These are phyloP conservation scores for Zygosaccharomyces pseudorouxii DNA, from an alignment of 805 yeast species.

Conservation along the genomic window DNA sequence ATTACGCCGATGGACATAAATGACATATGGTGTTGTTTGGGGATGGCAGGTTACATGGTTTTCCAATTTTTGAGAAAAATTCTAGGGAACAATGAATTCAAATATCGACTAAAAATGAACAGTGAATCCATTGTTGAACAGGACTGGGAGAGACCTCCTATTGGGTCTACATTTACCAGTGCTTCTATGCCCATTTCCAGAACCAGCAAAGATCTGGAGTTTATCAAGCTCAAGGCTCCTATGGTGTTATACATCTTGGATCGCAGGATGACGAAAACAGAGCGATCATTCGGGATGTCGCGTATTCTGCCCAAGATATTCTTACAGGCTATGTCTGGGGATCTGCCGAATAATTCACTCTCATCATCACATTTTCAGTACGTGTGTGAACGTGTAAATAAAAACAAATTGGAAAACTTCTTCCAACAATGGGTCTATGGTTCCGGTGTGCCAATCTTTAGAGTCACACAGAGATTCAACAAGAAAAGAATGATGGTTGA, in stretches of 20 bases:
- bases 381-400: conserved; percentile 92
- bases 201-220: conserved; percentile 49
- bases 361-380: conserved; percentile 84
- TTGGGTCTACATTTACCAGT: conserved; percentile 56
- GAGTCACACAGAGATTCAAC: conserved; percentile 88
- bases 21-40: conserved; percentile 87
- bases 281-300: conserved; percentile 85
- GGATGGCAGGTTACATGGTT: conserved; percentile 81
- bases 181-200: conserved; percentile 32
- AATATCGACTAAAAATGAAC: conserved; percentile 59
- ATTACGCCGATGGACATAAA: conserved; percentile 74
- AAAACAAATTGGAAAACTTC: conserved; percentile 73
- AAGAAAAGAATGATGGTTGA: conserved; percentile 91
- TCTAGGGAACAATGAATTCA: conserved; percentile 81
- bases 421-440: conserved; percentile 93
- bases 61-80: conserved; percentile 60
- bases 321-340: conserved; percentile 94
- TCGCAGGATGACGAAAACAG: conserved; percentile 92
- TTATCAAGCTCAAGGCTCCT: conserved; percentile 77
- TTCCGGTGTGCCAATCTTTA: conserved; percentile 81
- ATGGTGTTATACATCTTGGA: conserved; percentile 79
- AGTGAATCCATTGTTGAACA: conserved; percentile 64
- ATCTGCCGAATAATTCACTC: conserved; percentile 68
- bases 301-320: conserved; percentile 89
- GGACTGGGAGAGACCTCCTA: conserved; percentile 75